Evolutionary conservation across 257 asterid species (phyloP).

Genomic region (Rauvolfia tetraphylla): DNA sequence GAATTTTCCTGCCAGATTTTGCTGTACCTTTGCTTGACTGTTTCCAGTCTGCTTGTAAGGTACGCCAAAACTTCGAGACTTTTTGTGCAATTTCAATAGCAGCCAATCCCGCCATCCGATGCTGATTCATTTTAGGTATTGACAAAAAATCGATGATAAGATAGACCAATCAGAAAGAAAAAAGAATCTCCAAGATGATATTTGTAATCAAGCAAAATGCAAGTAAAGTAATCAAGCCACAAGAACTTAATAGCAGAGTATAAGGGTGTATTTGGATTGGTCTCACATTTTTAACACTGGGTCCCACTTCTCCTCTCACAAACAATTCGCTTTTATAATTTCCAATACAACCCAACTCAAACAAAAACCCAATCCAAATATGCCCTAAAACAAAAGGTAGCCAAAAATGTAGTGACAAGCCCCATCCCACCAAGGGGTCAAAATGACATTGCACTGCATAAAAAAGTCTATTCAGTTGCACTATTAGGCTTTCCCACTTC

Average conservation of each 20-base stretch:
- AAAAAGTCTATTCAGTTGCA: not conserved
- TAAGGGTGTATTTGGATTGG: too few species aligned
- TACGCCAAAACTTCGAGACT: conserved; percentile 91
- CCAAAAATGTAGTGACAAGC: not conserved
- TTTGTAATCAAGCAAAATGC: not conserved
- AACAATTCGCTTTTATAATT: too few species aligned
- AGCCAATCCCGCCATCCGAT: conserved; percentile 99
- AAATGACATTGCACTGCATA: not conserved
- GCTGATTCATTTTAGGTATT: conserved; percentile 46
- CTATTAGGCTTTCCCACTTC: not conserved
- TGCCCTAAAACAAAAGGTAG: not conserved
- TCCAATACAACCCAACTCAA: too few species aligned
- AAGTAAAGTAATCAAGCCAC: too few species aligned
- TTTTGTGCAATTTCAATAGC: conserved; percentile 96
- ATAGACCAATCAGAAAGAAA: conserved; percentile 10
- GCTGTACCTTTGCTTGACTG: conserved; percentile 61
- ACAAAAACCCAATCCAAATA: too few species aligned
- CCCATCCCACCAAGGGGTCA: not conserved
- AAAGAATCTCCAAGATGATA: not conserved
- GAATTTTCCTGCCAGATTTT: conserved; percentile 66
- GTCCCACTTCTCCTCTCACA: too few species aligned
- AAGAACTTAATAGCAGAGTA: too few species aligned
- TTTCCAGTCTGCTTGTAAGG: conserved; percentile 82
- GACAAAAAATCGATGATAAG: conserved; percentile 22
- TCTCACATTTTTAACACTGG: too few species aligned